Evolutionary conservation across 2,329 filamentous ascomycete genomes (phyloP), one percentile per base, ranked within the genome.

Genomic region (Aureobasidium sp.): DNA sequence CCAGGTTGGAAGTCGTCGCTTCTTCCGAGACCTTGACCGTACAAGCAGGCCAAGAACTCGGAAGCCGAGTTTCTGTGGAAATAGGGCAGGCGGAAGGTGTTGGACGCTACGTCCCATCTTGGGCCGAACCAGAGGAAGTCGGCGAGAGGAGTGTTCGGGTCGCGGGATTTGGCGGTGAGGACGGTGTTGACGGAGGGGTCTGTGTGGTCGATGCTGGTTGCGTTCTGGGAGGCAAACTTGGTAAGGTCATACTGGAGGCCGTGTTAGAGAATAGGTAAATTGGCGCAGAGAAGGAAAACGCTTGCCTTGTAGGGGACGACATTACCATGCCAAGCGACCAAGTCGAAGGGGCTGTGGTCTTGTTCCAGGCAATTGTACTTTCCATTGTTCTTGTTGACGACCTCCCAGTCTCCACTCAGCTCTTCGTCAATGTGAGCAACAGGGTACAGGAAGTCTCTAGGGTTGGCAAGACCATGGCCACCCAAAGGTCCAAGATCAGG

Each of bases 211-310:
- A 74, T 71, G 5, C 72, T 74, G 51, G 72, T 75, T 61, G 69
- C 69, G 64, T 74, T 74, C 56, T 74, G 72, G 7, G 71, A 72
- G 3, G 71, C 72, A 64, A 75, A 77, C 62, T 81, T 82, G 8
- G 79, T 81, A 4, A 84, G 69, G 56, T 81, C 81, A 68, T 84
- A 84, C 70, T 83, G 27, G 11, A 39, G 11, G 25, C 17, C 15
- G 4, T 25, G 25, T 57, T 20, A 62, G 61, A 14, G 15, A 20
- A 2, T 2, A 11, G 20, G 5, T n/a, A 2, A 8, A 5, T 12
- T 22, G 12, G 29, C 15, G 11, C 15, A 12, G 31, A 34, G 31
- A 15, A 11, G 17, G 2, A 5, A 17, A 7, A 17, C 17, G 17
- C 25, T 34, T 42, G 51, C 57, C 58, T 66, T 83, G 72, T 79